Evolutionary conservation across 139 green algal genomes (phyloP), one percentile per base, ranked within the genome.

Genomic region (Coccomyxa sp.): DNA sequence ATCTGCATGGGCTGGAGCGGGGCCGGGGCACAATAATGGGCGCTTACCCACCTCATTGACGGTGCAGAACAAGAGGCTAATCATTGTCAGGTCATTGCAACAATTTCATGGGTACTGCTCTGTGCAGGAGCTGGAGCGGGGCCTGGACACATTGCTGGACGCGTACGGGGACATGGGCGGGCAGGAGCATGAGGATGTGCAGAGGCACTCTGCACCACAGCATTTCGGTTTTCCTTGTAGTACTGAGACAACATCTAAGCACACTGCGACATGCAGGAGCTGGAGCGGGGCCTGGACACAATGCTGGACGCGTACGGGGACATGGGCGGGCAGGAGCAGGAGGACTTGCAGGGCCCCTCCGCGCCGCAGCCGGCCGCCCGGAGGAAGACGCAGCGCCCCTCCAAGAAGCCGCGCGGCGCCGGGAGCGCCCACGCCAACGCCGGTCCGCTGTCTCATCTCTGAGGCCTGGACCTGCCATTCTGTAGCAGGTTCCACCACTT

Each of bases 91-190:
- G n/a, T n/a, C n/a, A n/a, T n/a, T n/a, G n/a, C n/a, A n/a, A n/a
- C n/a, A n/a, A n/a, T n/a, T n/a, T n/a, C n/a, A n/a, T n/a, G n/a
- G n/a, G n/a, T n/a, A n/a, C n/a, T n/a, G n/a, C n/a, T 27, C 33
- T 70, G 92, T 93, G 73, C 76, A 88, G 54, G 91, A 97, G 86
- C 90, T 96, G 73, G 93, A 95, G 85, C 85, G 86, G 41, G 93
- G 91, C 76, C 89, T 96, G 78, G 86, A 90, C 0, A 80, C 75
- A 55, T 85, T 96, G 84, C 75, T 88, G 80, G 74, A 68, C 12
- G 39, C 71, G 10, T 82, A 82, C 68, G 34, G 37, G 27, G 58
- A 16, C 7, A 39, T 36, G 27, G 39, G 16, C 24, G 69, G 33
- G 24, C 16, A 70, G 31, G 37, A 76, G 40, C 10, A n/a, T 34